Evolutionary conservation across 2,329 filamentous ascomycete species (phyloP).

Genomic region (Thelonectria discophora): DNA sequence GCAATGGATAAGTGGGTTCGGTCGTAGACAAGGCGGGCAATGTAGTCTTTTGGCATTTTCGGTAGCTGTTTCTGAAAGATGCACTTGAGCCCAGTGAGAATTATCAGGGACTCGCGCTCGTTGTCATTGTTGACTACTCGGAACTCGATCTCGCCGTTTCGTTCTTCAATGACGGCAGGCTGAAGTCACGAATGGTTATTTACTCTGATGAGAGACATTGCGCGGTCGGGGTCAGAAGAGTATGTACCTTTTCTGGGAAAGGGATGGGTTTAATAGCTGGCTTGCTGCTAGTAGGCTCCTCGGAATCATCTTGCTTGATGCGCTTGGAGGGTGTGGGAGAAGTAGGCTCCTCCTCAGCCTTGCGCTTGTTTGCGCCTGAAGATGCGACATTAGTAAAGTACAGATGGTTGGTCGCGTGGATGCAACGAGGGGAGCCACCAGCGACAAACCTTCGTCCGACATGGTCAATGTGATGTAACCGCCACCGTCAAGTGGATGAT

Average conservation of each 20-base stretch:
- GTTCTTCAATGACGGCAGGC: slow-evolving; percentile 92
- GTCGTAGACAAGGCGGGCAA: slow-evolving; percentile 96
- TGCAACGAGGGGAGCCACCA: slow-evolving; percentile 10
- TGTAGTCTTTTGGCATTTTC: slow-evolving; percentile 99
- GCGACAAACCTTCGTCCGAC: slow-evolving; percentile 40
- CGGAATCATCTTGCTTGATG: slow-evolving; percentile 59
- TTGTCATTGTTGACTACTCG: slow-evolving; percentile 98
- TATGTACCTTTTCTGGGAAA: slow-evolving; percentile 83
- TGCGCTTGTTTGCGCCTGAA: slow-evolving; percentile 75
- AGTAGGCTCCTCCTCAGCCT: slow-evolving; percentile 72
- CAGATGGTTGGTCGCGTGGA: not conserved
- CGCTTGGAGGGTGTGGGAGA: slow-evolving; percentile 72
- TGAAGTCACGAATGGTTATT: slow-evolving; percentile 44
- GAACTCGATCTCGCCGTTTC: slow-evolving; percentile 94
- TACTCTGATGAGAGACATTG: not conserved
- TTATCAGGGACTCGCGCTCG: slow-evolving; percentile 86
- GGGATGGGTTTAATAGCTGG: slow-evolving; percentile 72
- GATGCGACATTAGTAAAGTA: slow-evolving; percentile 16
- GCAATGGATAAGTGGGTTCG: slow-evolving; percentile 95
- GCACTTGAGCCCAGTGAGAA: slow-evolving; percentile 93
- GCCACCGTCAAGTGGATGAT: slow-evolving; percentile 7
- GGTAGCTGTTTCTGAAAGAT: slow-evolving; percentile 98
- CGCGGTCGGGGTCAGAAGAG: rapidly evolving
- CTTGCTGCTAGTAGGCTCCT: slow-evolving; percentile 54
- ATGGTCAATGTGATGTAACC: slow-evolving; percentile 25